A percentile compares a stretch with the other conserved stretches of the same genome.
Evolutionary conservation across 179 eudicot genomes (phyloP).

Genomic region (Beta lomatogona): DNA sequence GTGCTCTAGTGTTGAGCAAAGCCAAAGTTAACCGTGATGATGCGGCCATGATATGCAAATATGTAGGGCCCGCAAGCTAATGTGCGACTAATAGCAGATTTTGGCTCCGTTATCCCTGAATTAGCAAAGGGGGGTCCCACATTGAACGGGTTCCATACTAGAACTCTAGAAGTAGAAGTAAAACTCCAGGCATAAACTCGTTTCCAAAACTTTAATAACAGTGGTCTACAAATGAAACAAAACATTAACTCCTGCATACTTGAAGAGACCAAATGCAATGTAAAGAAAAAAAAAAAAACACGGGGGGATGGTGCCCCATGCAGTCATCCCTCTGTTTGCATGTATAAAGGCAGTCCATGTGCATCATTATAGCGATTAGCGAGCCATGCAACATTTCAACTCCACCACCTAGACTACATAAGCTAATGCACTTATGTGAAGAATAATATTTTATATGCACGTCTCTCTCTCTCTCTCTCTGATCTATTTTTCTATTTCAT

Average conservation of each 20-base stretch:
- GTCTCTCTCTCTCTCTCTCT: no score
- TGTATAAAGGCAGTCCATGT: conserved; percentile 32
- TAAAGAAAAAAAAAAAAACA: conserved; percentile 14
- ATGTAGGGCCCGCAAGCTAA: conserved; percentile 29
- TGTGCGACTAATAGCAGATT: conserved; percentile 40
- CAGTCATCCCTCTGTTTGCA: conserved; percentile 30
- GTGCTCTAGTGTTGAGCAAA: conserved; percentile 29
- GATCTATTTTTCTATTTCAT: no score
- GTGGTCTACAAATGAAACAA: conserved; percentile 2
- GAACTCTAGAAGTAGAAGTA: background rate
- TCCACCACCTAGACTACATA: no score
- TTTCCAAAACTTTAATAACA: background rate
- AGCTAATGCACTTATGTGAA: no score
- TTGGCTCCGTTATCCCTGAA: conserved; percentile 35
- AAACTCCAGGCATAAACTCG: background rate
- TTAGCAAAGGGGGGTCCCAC: conserved; percentile 24
- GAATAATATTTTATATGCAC: no score
- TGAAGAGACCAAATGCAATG: conserved; percentile 35
- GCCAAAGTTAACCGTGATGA: conserved; percentile 27
- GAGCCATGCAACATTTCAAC: background rate
- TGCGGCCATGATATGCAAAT: conserved; percentile 20
- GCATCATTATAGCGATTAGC: conserved; percentile 1
- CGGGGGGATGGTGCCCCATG: conserved; percentile 34
- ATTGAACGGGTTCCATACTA: background rate
- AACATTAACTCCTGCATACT: background rate